Base-by-base conservation (phyloP, 371 early-diverging fungal genomes). In the Zancudomyces culisetae region DNA sequence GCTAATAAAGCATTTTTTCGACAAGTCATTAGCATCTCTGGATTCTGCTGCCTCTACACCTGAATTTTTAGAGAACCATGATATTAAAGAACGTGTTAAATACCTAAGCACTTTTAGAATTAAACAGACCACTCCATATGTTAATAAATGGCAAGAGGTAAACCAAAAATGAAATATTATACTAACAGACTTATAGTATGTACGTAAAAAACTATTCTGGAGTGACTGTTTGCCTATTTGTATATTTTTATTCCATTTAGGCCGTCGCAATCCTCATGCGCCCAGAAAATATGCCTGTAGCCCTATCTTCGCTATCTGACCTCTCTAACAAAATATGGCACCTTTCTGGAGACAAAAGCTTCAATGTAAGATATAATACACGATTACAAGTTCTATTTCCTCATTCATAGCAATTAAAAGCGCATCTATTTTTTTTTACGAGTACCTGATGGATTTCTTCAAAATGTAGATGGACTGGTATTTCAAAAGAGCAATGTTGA, bases 271-370 rank as follows among this genome's bases (percentile, higher is more conserved):
- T 90, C 30, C 75, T 90, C 76, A 83, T 81, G 0, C 79, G 74
- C 46, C 83, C 93, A 51, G 69, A 73, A 49, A 86, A 90, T 58
- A 66, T 83, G 1, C 66, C 76, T 2, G 68, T 73, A 69, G 78
- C 88, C 0, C 54, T 85, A 43, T 62, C 64, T 12, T 77, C 84
- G 45, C 62, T 90, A 30, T 74, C 65, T 26, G 74, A 74, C 45
- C 71, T 90, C 43, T 80, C 79, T 0, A 87, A 89, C 61, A 85
- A 87, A 57, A 79, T 92, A 46, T 87, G 88, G 84, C 78, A 76
- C 57, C 70, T 82, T 50, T 85, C 93, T 21, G 93, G 90, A 18
- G 93, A 90, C 55, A 66, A 72, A 54, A 83, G 85, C 48, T 70
- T 20, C 19, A 51, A 51, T 51, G 45, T 45, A 28, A 45, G 45